A percentile compares a stretch with the other conserved stretches of the same genome.
These are phyloP conservation scores for Dictyostelium capitatum DNA, from an alignment of 78 protist genomes.

Conservation along the genomic window DNA sequence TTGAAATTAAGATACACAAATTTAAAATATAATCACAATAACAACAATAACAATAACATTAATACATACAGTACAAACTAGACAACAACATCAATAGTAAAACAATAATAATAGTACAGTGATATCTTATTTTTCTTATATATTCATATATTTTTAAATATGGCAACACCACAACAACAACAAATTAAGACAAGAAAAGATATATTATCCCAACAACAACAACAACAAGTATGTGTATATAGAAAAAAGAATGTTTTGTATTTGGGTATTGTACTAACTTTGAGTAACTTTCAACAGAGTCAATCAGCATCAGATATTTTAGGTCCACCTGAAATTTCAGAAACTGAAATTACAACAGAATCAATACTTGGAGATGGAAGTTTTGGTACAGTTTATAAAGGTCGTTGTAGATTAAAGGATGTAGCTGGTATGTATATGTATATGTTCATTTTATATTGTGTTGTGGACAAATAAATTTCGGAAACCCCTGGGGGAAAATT, in stretches of 20 bases:
- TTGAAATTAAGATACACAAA: too few species aligned
- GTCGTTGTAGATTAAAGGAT: slow-evolving; percentile 74
- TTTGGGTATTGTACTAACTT: too few species aligned
- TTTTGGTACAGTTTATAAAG: slow-evolving; percentile 85
- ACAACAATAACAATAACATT: too few species aligned
- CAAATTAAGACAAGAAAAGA: background rate
- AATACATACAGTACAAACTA: too few species aligned
- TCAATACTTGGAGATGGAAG: slow-evolving; percentile 78
- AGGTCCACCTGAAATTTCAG: slow-evolving; percentile 75
- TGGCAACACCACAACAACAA: slow-evolving; percentile 1
- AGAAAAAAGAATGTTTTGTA: too few species aligned
- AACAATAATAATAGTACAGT: background rate
- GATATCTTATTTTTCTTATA: background rate
- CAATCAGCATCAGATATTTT: slow-evolving; percentile 25
- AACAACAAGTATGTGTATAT: too few species aligned
- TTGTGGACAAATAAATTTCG: background rate
- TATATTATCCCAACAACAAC: background rate
- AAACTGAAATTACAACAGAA: slow-evolving; percentile 58
- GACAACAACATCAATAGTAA: too few species aligned
- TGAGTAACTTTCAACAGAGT: too few species aligned
- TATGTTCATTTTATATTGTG: too few species aligned
- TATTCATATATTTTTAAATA: background rate
- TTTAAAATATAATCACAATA: too few species aligned
- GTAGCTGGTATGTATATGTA: slow-evolving; percentile 47
- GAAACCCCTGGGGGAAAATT: too few species aligned